These are phyloP conservation scores for Sphagnum magellanicum DNA, from an alignment of 228 moss, liverwort and hornwort species.

Conservation along the genomic window DNA sequence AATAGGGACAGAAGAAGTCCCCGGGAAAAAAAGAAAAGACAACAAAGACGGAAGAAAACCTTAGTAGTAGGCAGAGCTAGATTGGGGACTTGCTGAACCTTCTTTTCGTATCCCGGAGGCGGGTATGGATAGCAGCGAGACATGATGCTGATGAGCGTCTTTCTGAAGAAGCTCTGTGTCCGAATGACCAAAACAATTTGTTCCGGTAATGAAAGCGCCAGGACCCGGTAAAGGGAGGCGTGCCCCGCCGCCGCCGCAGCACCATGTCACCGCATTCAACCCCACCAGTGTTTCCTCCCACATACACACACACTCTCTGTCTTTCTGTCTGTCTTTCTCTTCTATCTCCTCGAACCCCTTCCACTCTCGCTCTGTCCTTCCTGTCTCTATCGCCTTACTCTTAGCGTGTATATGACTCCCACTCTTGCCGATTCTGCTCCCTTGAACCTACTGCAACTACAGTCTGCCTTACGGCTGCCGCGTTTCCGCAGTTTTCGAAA, in stretches of 20 bases:
- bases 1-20: no score
- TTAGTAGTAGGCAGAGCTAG: constrained; percentile 50
- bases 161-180: constrained; percentile 4
- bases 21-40: not conserved
- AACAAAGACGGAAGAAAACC: constrained; percentile 20
- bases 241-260: constrained; percentile 96
- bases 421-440: no score
- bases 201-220: constrained; percentile 70
- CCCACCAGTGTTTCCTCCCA: constrained; percentile 6
- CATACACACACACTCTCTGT: no score
- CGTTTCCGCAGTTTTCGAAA: no score
- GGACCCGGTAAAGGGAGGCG: constrained; percentile 95
- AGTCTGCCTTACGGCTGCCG: no score
- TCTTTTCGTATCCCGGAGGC: constrained; percentile 99
- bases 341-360: no score
- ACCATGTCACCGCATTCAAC: constrained; percentile 99
- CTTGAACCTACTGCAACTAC: no score
- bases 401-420: no score
- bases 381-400: no score
- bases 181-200: constrained; percentile 11
- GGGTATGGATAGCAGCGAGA: constrained; percentile 99
- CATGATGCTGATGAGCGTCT: constrained; percentile 42
- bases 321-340: no score
- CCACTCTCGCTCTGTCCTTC: no score
- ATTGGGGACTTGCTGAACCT: constrained; percentile 61